Conservation (phyloP, 2,329 filamentous ascomycete genomes). For the Saccharata proteae region DNA sequence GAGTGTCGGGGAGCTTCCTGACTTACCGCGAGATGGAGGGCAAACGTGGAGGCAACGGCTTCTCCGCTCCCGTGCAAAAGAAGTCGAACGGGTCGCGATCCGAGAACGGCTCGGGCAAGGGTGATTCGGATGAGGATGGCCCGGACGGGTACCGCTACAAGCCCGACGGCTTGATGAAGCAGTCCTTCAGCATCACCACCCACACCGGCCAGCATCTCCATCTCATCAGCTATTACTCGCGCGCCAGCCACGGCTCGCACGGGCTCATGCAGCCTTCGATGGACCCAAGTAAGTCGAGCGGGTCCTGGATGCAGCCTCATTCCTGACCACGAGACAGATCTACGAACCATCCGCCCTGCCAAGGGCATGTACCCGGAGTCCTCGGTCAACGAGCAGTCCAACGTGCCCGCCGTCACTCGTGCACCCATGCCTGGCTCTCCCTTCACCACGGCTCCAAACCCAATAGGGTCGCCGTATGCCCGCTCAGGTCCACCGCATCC, state of each 20-base stretch:
- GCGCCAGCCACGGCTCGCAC: conserved; percentile 59
- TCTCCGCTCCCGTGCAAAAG: conserved; percentile 40
- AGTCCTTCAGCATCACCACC: conserved; percentile 98
- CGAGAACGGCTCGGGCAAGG: conserved; percentile 70
- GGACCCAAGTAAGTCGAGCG: conserved; percentile 44
- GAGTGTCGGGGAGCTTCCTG: conserved; percentile 92
- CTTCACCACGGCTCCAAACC: conserved; percentile 40
- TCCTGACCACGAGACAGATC: conserved; percentile 18
- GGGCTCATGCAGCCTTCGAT: conserved; percentile 70
- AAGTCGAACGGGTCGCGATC: conserved; percentile 61
- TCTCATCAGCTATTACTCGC: conserved; percentile 91
- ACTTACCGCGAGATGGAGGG: conserved; percentile 99
- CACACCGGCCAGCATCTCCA: conserved; percentile 83
- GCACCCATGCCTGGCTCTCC: conserved; percentile 52
- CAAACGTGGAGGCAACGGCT: conserved; percentile 70
- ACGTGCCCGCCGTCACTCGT: conserved; percentile 68
- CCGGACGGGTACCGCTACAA: conserved; percentile 38
- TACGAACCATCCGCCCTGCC: conserved; percentile 71
- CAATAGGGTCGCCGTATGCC: conserved; percentile 42
- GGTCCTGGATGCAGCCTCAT: too few relatives aligned
- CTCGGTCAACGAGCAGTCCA: conserved; percentile 73
- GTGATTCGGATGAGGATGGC: conserved; percentile 66
- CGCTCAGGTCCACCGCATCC: conserved; percentile 28
- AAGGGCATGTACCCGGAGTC: conserved; percentile 98
- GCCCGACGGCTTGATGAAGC: conserved; percentile 98